Evolutionary conservation across 306 rosid genomes (phyloP).

Genomic region (Spatholobus suberectus): DNA sequence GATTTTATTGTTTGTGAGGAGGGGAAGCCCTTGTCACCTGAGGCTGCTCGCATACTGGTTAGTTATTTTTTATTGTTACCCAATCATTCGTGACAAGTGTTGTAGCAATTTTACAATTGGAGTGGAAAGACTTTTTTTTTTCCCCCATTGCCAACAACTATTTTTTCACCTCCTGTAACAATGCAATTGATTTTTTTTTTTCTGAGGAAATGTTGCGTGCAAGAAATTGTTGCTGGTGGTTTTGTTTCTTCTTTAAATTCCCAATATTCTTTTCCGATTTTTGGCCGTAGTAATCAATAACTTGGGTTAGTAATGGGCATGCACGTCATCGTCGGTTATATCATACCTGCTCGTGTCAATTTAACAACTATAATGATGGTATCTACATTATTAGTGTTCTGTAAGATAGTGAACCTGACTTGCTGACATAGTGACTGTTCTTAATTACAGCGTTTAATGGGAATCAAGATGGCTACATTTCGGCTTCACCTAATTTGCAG

Average conservation of each 20-base stretch:
- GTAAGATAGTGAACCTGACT: background rate
- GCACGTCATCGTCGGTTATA: background rate
- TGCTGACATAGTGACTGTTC: constrained; percentile 26
- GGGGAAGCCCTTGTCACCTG: constrained; percentile 92
- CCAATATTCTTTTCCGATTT: background rate
- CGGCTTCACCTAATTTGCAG: constrained; percentile 77
- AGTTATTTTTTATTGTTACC: constrained; percentile 25
- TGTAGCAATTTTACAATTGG: background rate
- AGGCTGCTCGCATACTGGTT: constrained; percentile 87
- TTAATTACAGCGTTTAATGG: constrained; percentile 75
- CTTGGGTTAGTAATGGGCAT: background rate
- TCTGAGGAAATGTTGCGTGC: background rate
- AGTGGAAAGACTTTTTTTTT: background rate
- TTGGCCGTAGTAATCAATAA: background rate
- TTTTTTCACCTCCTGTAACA: background rate
- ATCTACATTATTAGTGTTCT: background rate
- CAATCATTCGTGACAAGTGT: background rate
- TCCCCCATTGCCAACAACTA: background rate
- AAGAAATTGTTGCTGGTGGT: background rate
- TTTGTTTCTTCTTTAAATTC: constrained; percentile 19
- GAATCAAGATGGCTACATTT: constrained; percentile 81
- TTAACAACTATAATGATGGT: background rate
- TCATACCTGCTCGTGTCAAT: background rate
- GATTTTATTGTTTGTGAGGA: constrained; percentile 91
- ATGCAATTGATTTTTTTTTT: background rate